A percentile compares a stretch with the other conserved stretches of the same genome.
These are phyloP conservation scores for Psidium friedrichsthalianum DNA, from an alignment of 345 rosid genomes.

Conservation along the genomic window DNA sequence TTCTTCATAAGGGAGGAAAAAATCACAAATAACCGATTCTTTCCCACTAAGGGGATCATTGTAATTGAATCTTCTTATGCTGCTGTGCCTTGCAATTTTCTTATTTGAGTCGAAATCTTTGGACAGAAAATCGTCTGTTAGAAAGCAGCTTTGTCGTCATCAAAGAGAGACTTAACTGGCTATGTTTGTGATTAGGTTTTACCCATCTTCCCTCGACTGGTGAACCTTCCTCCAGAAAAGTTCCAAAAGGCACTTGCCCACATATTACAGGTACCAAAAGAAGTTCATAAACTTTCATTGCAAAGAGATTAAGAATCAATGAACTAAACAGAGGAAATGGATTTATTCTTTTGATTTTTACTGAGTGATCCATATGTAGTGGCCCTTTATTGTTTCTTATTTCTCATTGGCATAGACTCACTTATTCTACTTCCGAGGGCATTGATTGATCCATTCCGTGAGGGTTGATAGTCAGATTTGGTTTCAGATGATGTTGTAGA, in stretches of 20 bases:
- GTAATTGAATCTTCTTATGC: background rate
- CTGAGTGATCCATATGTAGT: background rate
- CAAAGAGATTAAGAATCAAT: background rate
- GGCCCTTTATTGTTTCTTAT: background rate
- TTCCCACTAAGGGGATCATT: background rate
- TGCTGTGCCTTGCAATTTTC: background rate
- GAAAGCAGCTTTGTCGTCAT: background rate
- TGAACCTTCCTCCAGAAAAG: conserved; percentile 80
- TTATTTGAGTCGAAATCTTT: background rate
- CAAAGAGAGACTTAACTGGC: background rate
- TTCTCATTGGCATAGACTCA: background rate
- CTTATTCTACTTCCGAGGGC: background rate
- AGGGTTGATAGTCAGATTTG: background rate
- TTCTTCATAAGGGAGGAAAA: background rate
- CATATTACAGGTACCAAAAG: conserved; percentile 65
- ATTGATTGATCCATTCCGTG: background rate
- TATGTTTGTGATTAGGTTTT: conserved; percentile 46
- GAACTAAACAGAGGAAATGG: too few relatives aligned
- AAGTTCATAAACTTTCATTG: background rate
- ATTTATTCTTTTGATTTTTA: too few relatives aligned
- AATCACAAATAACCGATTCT: background rate
- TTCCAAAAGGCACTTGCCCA: conserved; percentile 94
- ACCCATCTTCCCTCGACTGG: conserved; percentile 88
- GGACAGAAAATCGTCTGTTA: background rate
- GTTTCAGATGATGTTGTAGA: background rate